Evolutionary conservation across 2,329 filamentous ascomycete genomes (phyloP), one percentile per base, ranked within the genome.

Genomic region (Xylaria sp.): DNA sequence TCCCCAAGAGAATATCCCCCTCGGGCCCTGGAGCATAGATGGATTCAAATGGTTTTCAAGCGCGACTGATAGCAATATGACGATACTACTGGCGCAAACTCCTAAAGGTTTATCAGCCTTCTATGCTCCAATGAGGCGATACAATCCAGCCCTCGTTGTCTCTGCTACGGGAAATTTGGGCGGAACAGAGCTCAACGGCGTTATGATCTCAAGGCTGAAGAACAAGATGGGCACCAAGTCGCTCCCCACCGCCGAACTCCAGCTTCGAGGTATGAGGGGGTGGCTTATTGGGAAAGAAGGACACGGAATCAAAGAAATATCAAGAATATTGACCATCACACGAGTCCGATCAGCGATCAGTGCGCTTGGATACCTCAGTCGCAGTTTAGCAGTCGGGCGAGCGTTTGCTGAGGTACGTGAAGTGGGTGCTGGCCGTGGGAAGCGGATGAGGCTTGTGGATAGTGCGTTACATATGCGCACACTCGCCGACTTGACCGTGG

Each of bases 1-100:
- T 62, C 64, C 28, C 3, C 54, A 65, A 7, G 66, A 66, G 68
- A 57, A 51, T 9, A 69, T 73, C 5, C 73, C 74, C 0, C 62
- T 75, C 3, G 76, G 75, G 6, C 76, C 75, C 8, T 88, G 84
- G 82, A 76, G 75, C 5, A 83, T 90, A 65, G 82, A 83, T 59
- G 89, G 89, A 0, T 90, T 90, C 80, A 90, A 90, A 71, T 90
- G 88, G 84, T 90, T 91, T 78, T 88, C 84, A 41, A 87, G 84
- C 8, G 89, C 89, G 0, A 90, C 88, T 0, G 89, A 90, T 74
- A 84, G 85, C 0, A 83, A 90, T 54, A 86, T 90, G 81, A 79
- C 84, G 0, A 80, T 90, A 1, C 75, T 90, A 1, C 83, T 90
- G 0, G 88, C 88, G 0, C 83, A 84, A 62, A 88, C 86, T 0